phyloP scores from a whole-genome alignment of 2,329 filamentous ascomycete species.

The Basipetospora chlamydospora region DNA sequence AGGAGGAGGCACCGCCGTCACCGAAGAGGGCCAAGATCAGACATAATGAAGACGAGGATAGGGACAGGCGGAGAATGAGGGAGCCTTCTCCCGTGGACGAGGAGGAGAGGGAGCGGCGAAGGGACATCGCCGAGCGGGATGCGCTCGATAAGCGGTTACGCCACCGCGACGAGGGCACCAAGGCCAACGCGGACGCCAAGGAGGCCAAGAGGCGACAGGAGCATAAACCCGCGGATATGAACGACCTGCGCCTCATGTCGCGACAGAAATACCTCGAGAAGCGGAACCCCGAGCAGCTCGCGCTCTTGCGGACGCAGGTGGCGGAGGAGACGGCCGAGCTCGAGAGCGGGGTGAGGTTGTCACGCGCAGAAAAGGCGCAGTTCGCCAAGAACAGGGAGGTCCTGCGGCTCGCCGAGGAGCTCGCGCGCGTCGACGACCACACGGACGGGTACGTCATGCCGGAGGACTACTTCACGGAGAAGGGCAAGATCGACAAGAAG shows the following conservation, averaged over 20 bases:
- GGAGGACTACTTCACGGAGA: constrained; percentile 88
- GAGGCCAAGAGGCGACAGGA: constrained; percentile 31
- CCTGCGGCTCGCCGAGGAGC: constrained; percentile 67
- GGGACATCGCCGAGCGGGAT: constrained; percentile 61
- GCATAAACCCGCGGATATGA: constrained; percentile 32
- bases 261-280: constrained; percentile 91
- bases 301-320: constrained; percentile 79
- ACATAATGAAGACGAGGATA: constrained; percentile 31
- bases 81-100: constrained; percentile 8
- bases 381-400: constrained; percentile 82
- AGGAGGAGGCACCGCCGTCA: constrained; percentile 49
- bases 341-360: constrained; percentile 58
- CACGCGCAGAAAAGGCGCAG: constrained; percentile 67
- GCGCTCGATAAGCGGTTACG: constrained; percentile 66
- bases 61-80: neutral
- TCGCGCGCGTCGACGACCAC: constrained; percentile 78
- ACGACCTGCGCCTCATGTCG: constrained; percentile 68
- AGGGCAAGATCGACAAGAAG: constrained; percentile 74
- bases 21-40: constrained; percentile 54
- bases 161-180: constrained; percentile 46
- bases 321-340: constrained; percentile 75
- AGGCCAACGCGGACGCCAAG: constrained; percentile 56
- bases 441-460: constrained; percentile 86
- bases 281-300: constrained; percentile 71
- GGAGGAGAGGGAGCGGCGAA: constrained; percentile 42